phyloP scores from a whole-genome alignment of 2,329 filamentous ascomycete species.

The Chrysoporthe austroafricana region DNA sequence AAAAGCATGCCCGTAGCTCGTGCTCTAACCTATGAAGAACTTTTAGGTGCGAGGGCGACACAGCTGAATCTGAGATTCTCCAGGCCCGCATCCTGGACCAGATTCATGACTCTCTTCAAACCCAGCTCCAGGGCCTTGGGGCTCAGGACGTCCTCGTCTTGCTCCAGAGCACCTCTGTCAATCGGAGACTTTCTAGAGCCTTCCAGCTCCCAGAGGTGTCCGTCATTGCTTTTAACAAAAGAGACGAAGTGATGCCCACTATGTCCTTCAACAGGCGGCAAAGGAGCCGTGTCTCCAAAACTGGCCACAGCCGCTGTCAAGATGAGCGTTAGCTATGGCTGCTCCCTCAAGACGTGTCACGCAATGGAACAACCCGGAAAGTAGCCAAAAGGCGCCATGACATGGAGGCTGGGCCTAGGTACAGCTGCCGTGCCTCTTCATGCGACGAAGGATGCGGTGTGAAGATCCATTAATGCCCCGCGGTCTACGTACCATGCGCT shows the following conservation, averaged over 20 bases:
- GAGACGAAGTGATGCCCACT: constrained; percentile 80
- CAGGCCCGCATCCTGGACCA: constrained; percentile 39
- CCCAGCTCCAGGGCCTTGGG: constrained; percentile 69
- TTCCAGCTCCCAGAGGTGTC: constrained; percentile 78
- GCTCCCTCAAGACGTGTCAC: neutral
- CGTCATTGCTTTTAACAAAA: constrained; percentile 71
- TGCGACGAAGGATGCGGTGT: neutral
- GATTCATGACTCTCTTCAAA: constrained; percentile 48
- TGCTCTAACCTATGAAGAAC: neutral
- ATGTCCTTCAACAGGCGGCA: constrained; percentile 55
- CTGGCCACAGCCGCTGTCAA: constrained; percentile 60
- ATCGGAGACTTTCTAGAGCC: constrained; percentile 74
- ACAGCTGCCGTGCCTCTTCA: neutral
- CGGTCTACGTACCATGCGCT: constrained; percentile 57
- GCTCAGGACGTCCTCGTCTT: constrained; percentile 66
- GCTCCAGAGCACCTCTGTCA: constrained; percentile 60
- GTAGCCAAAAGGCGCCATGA: neutral
- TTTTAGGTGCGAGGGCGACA: constrained; percentile 40
- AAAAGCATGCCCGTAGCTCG: neutral
- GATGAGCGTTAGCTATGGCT: neutral
- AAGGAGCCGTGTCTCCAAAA: constrained; percentile 69
- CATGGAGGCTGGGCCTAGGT: neutral
- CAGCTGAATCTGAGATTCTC: constrained; percentile 44
- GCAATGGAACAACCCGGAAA: too few relatives aligned
- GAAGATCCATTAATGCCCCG: neutral